Percentiles rank a stretch among this genome's conserved stretches.
Evolutionary conservation across 2,329 filamentous ascomycete species (phyloP).

Genomic region (Colletotrichum sp.): DNA sequence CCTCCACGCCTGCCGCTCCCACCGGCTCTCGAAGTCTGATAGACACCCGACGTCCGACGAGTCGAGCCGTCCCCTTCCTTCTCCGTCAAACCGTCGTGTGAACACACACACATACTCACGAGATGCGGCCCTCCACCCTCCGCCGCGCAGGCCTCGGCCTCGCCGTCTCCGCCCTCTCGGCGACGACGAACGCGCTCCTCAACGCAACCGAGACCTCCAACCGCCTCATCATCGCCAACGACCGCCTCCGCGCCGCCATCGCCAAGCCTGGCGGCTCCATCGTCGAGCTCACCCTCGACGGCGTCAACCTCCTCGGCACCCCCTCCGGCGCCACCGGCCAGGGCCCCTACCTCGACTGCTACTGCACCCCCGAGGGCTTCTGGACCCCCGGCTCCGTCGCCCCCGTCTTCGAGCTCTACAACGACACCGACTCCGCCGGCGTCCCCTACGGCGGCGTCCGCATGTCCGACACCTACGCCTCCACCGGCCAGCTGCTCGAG

Average conservation of each 20-base stretch:
- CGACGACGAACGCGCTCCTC: conserved; percentile 27
- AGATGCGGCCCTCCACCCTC: conserved; percentile 3
- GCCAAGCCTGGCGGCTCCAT: conserved; percentile 41
- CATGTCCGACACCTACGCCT: conserved; percentile 60
- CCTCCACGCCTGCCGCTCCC: neutral
- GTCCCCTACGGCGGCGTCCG: conserved; percentile 58
- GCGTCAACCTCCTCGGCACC: conserved; percentile 52
- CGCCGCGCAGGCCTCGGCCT: neutral
- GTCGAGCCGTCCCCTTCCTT: neutral
- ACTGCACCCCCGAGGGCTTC: conserved; percentile 60
- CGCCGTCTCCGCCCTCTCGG: neutral
- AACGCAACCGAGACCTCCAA: conserved; percentile 38
- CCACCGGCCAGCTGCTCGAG: conserved; percentile 61
- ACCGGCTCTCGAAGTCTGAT: neutral
- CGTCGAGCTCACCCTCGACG: conserved; percentile 37
- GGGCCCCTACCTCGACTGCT: conserved; percentile 64
- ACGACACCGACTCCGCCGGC: conserved; percentile 53
- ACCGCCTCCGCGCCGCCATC: conserved; percentile 41
- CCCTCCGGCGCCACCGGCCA: conserved; percentile 48
- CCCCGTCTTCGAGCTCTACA: conserved; percentile 55
- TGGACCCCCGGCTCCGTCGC: conserved; percentile 59
- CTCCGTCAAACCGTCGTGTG: neutral
- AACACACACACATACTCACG: neutral
- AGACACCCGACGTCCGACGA: neutral
- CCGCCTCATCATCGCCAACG: conserved; percentile 40